Evolutionary conservation across 2,329 filamentous ascomycete species (phyloP), one percentile per base, ranked within the genome.

Genomic region (Penicillium crustosum): DNA sequence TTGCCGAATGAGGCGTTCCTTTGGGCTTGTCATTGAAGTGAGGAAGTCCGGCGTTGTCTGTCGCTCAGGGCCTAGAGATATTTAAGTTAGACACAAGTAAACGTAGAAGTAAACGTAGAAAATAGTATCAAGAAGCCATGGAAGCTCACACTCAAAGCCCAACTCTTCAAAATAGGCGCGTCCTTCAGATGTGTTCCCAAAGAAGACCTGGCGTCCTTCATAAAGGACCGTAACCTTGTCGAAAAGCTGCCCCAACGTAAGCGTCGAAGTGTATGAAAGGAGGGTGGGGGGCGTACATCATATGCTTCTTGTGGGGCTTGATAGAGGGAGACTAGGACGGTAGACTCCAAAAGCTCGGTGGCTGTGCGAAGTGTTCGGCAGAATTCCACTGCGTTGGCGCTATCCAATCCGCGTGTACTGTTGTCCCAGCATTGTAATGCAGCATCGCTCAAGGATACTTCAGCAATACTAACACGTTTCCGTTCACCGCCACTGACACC

Each of bases 151-250:
- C 36, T 81, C 69, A 79, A 85, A 91, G 13, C 89, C 89, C 69
- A 88, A 81, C 7, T 79, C 74, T 66, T 86, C 83, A 60, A 91
- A 91, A 72, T 83, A 91, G 0, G 65, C 68, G 62, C 82, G 85
- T 0, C 88, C 89, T 3, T 78, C 71, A 4, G 65, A 66, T 0
- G 84, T 82, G 0, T 81, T 81, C 0, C 89, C 89, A 62, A 87
- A 91, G 75, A 85, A 92, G 63, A 92, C 90, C 66, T 90, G 83
- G 0, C 86, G 81, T 1, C 89, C 89, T 63, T 90, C 86, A 66
- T 91, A 89, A 0, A 91, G 76, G 0, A 91, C 84, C 0, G 83
- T 78, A 0, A 83, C 83, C 68, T 89, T 90, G 71, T 91, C 87
- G 62, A 91, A 90, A 13, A 83, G 73, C 38, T 64, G 13, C 27